Evolutionary conservation across 441 rosid species (phyloP).

Genomic region (Kokia cookei): DNA sequence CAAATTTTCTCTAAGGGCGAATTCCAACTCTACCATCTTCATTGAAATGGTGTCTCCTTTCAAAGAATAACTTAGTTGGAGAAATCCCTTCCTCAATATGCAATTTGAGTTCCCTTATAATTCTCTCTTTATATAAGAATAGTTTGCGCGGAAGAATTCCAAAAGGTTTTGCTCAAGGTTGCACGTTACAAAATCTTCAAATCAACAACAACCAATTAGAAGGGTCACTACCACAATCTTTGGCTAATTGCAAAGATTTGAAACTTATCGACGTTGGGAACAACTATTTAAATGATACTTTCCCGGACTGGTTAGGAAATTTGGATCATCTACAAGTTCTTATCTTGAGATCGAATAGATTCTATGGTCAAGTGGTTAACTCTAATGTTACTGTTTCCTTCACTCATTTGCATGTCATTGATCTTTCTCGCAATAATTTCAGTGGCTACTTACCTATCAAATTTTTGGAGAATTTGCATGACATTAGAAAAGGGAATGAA

Average conservation of each 20-base stretch:
- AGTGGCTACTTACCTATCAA: constrained; percentile 3
- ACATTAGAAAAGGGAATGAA: not conserved
- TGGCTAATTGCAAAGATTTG: constrained; percentile 3
- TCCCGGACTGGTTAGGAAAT: not conserved
- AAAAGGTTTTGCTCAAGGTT: not conserved
- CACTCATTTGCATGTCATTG: not conserved
- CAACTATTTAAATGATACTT: constrained; percentile 12
- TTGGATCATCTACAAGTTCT: not conserved
- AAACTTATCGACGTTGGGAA: constrained; percentile 12
- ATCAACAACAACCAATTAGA: constrained; percentile 7
- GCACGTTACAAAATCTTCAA: not conserved
- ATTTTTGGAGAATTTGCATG: not conserved
- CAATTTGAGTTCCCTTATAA: no score
- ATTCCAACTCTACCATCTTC: no score
- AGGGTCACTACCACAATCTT: constrained; percentile 8
- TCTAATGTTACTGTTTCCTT: not conserved
- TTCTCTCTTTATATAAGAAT: no score
- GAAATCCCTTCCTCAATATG: no score
- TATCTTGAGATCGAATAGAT: not conserved
- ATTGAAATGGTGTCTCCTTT: no score
- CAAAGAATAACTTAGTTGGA: no score
- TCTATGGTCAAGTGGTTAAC: not conserved
- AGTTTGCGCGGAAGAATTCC: constrained; percentile 3
- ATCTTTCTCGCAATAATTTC: constrained; percentile 8
- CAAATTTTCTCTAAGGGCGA: no score